These are phyloP conservation scores for Spergularia marina DNA, from an alignment of 148 eudicot genomes.

Conservation along the genomic window DNA sequence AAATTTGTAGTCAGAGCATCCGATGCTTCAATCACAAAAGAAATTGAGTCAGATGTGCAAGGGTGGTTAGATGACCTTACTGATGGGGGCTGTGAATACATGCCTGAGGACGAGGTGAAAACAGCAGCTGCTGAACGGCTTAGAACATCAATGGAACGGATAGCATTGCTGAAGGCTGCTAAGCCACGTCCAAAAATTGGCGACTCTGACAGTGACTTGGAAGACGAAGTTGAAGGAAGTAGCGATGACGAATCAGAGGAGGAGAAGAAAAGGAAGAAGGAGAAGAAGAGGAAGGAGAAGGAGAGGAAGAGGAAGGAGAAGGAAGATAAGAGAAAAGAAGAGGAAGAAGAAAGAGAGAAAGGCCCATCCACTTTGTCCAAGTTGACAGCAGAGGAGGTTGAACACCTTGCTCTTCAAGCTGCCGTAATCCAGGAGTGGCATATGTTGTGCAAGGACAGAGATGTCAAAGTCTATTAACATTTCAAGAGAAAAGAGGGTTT, in stretches of 20 bases:
- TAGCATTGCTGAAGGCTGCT: conserved; percentile 88
- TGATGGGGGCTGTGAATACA: conserved; percentile 88
- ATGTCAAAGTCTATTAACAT: conserved; percentile 51
- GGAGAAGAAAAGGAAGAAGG: conserved; percentile 34
- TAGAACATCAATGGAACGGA: conserved; percentile 74
- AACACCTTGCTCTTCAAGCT: conserved; percentile 85
- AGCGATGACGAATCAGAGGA: conserved; percentile 37
- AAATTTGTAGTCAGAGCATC: conserved; percentile 94
- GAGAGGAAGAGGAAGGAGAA: conserved; percentile 24
- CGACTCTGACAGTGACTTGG: conserved; percentile 24
- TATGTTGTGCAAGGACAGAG: conserved; percentile 74
- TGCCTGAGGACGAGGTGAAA: conserved; percentile 96
- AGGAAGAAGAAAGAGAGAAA: conserved; percentile 43
- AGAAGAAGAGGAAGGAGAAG: conserved; percentile 33
- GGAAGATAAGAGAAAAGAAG: conserved; percentile 38
- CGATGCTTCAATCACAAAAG: conserved; percentile 82
- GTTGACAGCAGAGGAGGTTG: conserved; percentile 81
- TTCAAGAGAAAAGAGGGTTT: neutral
- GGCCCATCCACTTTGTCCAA: conserved; percentile 71
- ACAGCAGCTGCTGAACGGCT: conserved; percentile 83
- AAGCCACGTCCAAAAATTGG: conserved; percentile 56
- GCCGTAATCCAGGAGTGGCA: conserved; percentile 94
- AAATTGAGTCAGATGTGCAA: conserved; percentile 79
- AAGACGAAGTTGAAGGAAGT: conserved; percentile 22
- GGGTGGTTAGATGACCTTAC: conserved; percentile 92